Evolutionary conservation across 2,329 filamentous ascomycete genomes (phyloP), one percentile per base, ranked within the genome.

Genomic region (Chaetomium sp.): DNA sequence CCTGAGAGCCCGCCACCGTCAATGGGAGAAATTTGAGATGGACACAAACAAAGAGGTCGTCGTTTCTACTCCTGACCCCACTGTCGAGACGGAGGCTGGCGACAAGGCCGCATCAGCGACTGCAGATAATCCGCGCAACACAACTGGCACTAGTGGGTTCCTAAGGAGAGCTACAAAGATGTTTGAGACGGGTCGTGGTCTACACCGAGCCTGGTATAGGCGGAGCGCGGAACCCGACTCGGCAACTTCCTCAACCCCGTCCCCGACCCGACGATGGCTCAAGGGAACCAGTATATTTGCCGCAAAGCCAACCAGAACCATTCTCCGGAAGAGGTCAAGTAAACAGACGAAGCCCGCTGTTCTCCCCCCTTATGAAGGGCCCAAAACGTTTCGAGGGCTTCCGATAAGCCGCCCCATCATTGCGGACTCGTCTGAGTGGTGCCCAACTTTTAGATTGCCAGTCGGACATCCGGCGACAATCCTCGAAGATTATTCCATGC

Each of bases 21-120:
- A 56, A 16, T 56, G 53, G 53, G 53, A 56, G 31, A 38, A 38
- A 10, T 38, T 23, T 13, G 53, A 56, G 53, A 23, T 42, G 53
- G 53, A 56, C 33, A 56, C 53, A 35, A 35, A 7, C 9, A 56
- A 56, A 21, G 53, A 56, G 33, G 53, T 42, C 13, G 31, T 38
- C 12, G 31, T 23, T 23, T 12, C 9, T 10, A 25, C n/a, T 1
- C 3, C 53, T 19, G 33, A 25, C 13, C 4, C 53, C n/a, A 8
- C 4, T 25, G 53, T 16, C n/a, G n/a, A 21, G 53, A 21, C 31
- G 0, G 33, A 56, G 5, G 6, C 27, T 29, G 6, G 27, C 27
- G 53, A 56, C 31, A 12, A 56, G 16, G 53, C n/a, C n/a, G 12
- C n/a, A 13, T 42, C 53, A 23, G 42, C 12, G 31, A n/a, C 21